phyloP scores from a whole-genome alignment of 345 rosid species.

The Salix caprea region DNA sequence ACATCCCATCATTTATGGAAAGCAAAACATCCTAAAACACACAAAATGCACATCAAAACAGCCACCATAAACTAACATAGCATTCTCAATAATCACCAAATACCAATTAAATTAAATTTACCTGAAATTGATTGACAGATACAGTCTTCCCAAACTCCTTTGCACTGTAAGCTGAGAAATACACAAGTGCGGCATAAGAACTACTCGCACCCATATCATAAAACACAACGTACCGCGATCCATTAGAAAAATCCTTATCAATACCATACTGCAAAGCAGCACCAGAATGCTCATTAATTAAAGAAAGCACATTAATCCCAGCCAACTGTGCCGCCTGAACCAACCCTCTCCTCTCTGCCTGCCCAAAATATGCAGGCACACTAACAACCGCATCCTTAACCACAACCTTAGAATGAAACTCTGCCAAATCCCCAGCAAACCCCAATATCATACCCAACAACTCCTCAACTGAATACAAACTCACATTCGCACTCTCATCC shows the following conservation, averaged over 20 bases:
- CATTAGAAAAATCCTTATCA: constrained; percentile 88
- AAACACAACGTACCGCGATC: constrained; percentile 78
- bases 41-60: neutral
- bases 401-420: constrained; percentile 62
- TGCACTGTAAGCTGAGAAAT: constrained; percentile 77
- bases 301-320: constrained; percentile 77
- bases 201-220: constrained; percentile 96
- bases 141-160: constrained; percentile 87
- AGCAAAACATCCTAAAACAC: neutral
- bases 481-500: constrained; percentile 24
- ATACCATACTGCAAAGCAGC: constrained; percentile 99
- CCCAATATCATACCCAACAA: constrained; percentile 81
- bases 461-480: constrained; percentile 70
- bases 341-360: constrained; percentile 87
- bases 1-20: neutral
- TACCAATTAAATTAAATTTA: constrained; percentile 6
- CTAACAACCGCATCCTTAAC: constrained; percentile 74
- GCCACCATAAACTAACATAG: neutral
- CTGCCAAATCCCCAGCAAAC: constrained; percentile 64
- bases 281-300: constrained; percentile 84
- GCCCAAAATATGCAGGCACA: constrained; percentile 94
- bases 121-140: constrained; percentile 96
- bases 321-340: constrained; percentile 86
- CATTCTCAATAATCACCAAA: neutral
- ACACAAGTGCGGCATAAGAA: constrained; percentile 83